These are phyloP conservation scores for Pterocarpus macrocarpus DNA, from an alignment of 306 rosid species.

Conservation along the genomic window DNA sequence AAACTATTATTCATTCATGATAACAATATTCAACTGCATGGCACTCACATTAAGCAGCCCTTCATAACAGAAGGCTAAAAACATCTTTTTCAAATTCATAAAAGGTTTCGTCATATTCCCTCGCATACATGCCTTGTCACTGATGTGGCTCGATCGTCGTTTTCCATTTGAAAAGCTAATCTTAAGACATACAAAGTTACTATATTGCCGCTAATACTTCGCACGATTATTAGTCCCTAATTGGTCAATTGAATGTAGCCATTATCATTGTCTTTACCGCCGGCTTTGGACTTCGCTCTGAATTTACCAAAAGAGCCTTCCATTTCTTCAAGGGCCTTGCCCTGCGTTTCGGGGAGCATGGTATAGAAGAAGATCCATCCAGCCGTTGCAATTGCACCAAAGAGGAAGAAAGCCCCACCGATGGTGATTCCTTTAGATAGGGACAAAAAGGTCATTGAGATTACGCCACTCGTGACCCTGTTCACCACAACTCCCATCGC, in stretches of 20 bases:
- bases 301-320: conserved; percentile 82
- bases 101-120: not conserved
- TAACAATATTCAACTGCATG: not conserved
- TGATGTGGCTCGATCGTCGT: not conserved
- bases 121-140: not conserved
- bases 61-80: not conserved
- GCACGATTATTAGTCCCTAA: conserved; percentile 24
- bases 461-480: conserved; percentile 65
- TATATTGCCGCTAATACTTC: not conserved
- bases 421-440: conserved; percentile 59
- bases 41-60: not conserved
- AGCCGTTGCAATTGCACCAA: conserved; percentile 60
- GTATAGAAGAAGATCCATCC: conserved; percentile 74
- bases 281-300: not conserved
- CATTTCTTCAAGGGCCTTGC: conserved; percentile 78
- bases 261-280: not conserved
- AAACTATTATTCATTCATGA: too few species aligned
- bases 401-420: conserved; percentile 90
- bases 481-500: conserved; percentile 73
- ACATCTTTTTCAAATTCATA: not conserved
- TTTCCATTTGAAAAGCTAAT: not conserved
- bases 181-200: not conserved
- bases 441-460: conserved; percentile 83
- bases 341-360: conserved; percentile 84
- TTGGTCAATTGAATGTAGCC: conserved; percentile 43